phyloP scores from a whole-genome alignment of 306 rosid genomes.

The Ormosia emarginata region DNA sequence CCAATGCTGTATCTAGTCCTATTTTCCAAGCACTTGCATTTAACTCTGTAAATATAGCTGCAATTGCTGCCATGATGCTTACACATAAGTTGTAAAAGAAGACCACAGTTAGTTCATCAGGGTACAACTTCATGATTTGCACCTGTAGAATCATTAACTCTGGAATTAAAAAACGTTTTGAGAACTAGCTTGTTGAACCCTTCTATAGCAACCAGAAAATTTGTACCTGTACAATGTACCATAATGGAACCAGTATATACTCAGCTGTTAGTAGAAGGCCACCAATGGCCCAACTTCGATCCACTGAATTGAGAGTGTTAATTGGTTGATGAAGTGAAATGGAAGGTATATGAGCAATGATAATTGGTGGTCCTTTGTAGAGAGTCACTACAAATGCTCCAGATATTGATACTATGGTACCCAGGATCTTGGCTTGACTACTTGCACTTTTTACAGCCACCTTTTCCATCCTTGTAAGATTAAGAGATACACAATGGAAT shows the following conservation, averaged over 20 bases:
- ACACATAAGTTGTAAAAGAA: conserved; percentile 82
- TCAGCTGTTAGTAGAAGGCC: conserved; percentile 82
- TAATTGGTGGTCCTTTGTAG: conserved; percentile 70
- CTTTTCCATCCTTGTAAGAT: conserved; percentile 66
- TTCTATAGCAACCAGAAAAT: neutral
- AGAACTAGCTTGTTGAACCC: neutral
- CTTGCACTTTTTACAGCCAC: conserved; percentile 48
- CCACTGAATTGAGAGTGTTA: conserved; percentile 20
- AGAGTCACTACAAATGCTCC: conserved; percentile 89
- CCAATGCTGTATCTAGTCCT: conserved; percentile 45
- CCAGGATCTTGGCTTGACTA: conserved; percentile 74
- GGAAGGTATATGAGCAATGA: conserved; percentile 27
- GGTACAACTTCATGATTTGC: conserved; percentile 90
- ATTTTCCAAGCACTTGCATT: conserved; percentile 80
- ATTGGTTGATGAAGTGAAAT: conserved; percentile 32
- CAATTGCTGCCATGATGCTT: conserved; percentile 59
- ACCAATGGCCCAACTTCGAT: conserved; percentile 67
- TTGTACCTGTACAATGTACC: conserved; percentile 89
- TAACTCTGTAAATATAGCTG: conserved; percentile 53
- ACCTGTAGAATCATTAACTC: conserved; percentile 45
- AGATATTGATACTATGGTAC: conserved; percentile 73
- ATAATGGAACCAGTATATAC: conserved; percentile 70
- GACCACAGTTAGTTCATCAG: conserved; percentile 74
- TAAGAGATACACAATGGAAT: neutral
- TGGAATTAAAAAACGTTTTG: neutral